phyloP scores from a whole-genome alignment of 2,329 filamentous ascomycete genomes.

The Daldinia sp. region DNA sequence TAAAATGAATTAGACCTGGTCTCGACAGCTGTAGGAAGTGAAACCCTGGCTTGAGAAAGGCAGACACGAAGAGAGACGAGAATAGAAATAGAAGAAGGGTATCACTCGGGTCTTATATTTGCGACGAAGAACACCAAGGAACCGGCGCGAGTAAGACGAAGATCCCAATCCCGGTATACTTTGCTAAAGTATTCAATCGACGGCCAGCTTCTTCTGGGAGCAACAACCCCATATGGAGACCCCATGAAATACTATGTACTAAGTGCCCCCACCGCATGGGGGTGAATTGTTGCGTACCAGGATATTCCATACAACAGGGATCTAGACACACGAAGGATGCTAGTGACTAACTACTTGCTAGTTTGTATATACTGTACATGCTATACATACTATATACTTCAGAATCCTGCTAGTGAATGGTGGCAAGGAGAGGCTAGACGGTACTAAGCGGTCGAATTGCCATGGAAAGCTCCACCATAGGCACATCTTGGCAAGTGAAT shows the following conservation, averaged over 20 bases:
- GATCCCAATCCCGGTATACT: slow-evolving; percentile 29
- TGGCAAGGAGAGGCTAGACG: slow-evolving; percentile 24
- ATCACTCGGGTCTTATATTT: slow-evolving; percentile 28
- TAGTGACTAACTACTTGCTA: slow-evolving; percentile 7
- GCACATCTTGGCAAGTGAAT: slow-evolving; percentile 23
- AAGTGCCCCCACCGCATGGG: slow-evolving; percentile 23
- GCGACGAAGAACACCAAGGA: slow-evolving; percentile 21
- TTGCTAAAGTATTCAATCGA: slow-evolving; percentile 25
- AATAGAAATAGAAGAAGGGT: slow-evolving; percentile 12
- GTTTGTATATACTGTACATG: too few relatives aligned
- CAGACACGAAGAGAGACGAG: slow-evolving; percentile 12
- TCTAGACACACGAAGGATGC: slow-evolving; percentile 29
- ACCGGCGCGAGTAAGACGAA: slow-evolving; percentile 22
- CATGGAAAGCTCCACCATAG: slow-evolving; percentile 23
- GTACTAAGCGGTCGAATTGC: slow-evolving; percentile 29
- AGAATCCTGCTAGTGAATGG: slow-evolving; percentile 16
- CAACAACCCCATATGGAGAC: slow-evolving; percentile 32
- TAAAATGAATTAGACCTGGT: slow-evolving; percentile 2
- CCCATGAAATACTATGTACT: slow-evolving; percentile 19
- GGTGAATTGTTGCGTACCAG: slow-evolving; percentile 24
- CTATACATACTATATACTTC: too few relatives aligned
- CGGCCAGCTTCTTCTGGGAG: slow-evolving; percentile 4
- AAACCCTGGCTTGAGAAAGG: slow-evolving; percentile 12
- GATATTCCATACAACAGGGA: slow-evolving; percentile 30
- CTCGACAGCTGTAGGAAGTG: slow-evolving; percentile 15